Evolutionary conservation across 2,329 filamentous ascomycete genomes (phyloP).

Genomic region (Alternaria dauci): DNA sequence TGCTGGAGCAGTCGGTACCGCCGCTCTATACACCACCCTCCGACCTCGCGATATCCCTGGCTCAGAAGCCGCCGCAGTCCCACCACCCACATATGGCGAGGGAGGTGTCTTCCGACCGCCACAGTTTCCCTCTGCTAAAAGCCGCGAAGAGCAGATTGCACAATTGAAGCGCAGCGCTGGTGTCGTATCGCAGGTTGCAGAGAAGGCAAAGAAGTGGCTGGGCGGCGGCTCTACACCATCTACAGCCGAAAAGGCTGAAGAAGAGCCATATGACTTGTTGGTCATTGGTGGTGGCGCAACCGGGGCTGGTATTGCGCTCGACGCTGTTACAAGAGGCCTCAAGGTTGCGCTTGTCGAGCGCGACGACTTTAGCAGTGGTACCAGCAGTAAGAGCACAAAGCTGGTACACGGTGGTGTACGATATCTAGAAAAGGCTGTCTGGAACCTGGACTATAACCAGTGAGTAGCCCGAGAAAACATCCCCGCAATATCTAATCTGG

Average conservation of each 20-base stretch:
- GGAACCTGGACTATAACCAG: conserved; percentile 85
- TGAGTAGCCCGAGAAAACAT: conserved; percentile 45
- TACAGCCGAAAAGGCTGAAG: conserved; percentile 42
- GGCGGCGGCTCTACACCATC: conserved; percentile 39
- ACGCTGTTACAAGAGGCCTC: conserved; percentile 79
- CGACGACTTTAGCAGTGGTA: conserved; percentile 83
- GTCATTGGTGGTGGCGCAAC: conserved; percentile 83
- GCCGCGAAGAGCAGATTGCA: conserved; percentile 70
- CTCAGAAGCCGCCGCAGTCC: conserved; percentile 71
- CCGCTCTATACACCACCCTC: conserved; percentile 69
- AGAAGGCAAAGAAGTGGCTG: conserved; percentile 54
- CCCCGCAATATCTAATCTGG: background rate
- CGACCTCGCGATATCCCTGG: conserved; percentile 77
- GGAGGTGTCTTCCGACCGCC: conserved; percentile 73
- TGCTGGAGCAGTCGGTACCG: conserved; percentile 62
- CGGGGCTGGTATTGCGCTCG: conserved; percentile 80
- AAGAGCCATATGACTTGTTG: conserved; percentile 75
- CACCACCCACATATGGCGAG: conserved; percentile 73
- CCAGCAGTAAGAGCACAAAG: conserved; percentile 87
- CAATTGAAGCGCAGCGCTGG: conserved; percentile 64
- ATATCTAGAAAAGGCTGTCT: conserved; percentile 86
- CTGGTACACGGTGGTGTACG: conserved; percentile 85
- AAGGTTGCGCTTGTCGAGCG: conserved; percentile 83
- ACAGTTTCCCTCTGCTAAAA: conserved; percentile 69
- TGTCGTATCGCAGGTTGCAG: conserved; percentile 39